Evolutionary conservation across 306 rosid genomes (phyloP), one percentile per base, ranked within the genome.

Genomic region (Quercus rubra): DNA sequence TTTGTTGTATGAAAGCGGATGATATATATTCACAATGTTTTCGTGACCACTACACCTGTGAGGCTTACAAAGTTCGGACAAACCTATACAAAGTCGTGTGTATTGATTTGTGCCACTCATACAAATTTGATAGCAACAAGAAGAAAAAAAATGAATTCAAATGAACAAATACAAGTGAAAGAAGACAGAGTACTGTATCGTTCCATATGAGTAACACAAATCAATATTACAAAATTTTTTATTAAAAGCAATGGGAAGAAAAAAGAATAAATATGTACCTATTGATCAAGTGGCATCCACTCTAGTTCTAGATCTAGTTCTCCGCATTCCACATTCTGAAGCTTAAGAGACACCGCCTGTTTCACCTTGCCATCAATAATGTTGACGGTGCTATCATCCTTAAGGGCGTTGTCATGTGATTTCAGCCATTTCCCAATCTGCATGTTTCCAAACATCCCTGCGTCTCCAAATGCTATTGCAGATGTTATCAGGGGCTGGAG

Each of bases 381-480:
- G 80, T 89, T 87, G 63, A 96, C 96, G 4, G 86, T 64, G 87
- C 99, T 96, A 80, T 96, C 99, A 35, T 74, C 87, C 23, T 83
- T 12, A 31, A 96, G 97, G 20, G 97, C 92, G 25, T 96, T 96
- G 86, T 93, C 99, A 63, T 93, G 78, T 3, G 99, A 90, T 83
- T 96, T 91, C 80, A 96, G 85, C 99, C 99, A 96, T 83, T 96
- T 96, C 18, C 99, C 98, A 21, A 96, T 96, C 87, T 93, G 99
- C 99, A 96, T 96, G 84, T 96, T 72, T 1, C 87, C 89, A 64
- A 93, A 96, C 97, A 93, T 84, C 80, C 94, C 97, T 15, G 99
- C 97, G 49, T 96, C 91, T 84, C 99, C 97, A 70, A 91, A 96
- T 12, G 98, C 97, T 84, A 89, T 87, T 27, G 99, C 99, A 20